Evolutionary conservation across 192 early-diverging fungal species (phyloP), one percentile per base, ranked within the genome.

Genomic region (Coemansia sp.): DNA sequence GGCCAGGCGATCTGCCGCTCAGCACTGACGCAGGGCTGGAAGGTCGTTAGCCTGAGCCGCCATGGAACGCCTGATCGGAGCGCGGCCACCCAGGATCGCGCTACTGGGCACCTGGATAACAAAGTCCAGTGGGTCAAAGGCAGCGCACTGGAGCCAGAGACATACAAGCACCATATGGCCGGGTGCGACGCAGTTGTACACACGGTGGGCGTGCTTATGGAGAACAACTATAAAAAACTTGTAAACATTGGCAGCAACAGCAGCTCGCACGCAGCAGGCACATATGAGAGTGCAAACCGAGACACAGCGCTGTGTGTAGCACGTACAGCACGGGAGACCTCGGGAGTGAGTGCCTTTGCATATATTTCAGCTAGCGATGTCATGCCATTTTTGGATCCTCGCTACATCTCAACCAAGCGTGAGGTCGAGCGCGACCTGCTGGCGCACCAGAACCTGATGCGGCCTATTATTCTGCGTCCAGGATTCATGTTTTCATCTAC

Each of bases 351-450:
- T 4, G 82, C 85, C 8, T 90, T 89, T 70, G 85, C 81, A 14
- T 91, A 87, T 52, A 80, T 91, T 23, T 91, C 90, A 11, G 90
- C 90, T 12, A 82, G 75, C 25, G 87, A 89, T 47, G 51, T 84
- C 0, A 52, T 90, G 19, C 90, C 90, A 14, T 78, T 87, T 6
- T 65, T 91, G 35, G 82, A 86, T 50, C 75, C 86, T 55, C 52
- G 70, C 23, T 91, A 91, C 45, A 83, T 91, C 48, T 87, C 88
- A 19, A 89, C 88, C 11, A 91, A 91, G 62, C 87, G 88, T 32
- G 86, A 91, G 66, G 90, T 85, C 4, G 90, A 91, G 68, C 57
- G 60, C 3, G 81, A 68, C 11, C 62, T 91, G 25, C 67, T 90
- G 50, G 75, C 81, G 43, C 77, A 67, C 38, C 38, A 22, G 19